Conservation (phyloP, 1,284 basidiomycete species). For the Cryptococcus hybrid region DNA sequence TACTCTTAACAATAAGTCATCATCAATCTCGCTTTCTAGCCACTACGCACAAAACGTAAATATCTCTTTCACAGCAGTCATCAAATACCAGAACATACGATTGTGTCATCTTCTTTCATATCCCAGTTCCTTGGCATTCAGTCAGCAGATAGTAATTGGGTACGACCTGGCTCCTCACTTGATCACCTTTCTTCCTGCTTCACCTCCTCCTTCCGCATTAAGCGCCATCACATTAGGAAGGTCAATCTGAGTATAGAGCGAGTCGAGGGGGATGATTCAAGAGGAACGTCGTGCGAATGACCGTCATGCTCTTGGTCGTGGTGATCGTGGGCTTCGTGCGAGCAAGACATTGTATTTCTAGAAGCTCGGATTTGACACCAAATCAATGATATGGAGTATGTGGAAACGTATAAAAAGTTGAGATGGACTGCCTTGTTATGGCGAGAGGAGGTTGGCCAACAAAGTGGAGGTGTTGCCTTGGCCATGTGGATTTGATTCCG, state of each 20-base stretch:
- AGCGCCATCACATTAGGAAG: slow-evolving; percentile 45
- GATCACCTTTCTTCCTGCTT: slow-evolving; percentile 45
- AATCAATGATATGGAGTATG: too few relatives aligned
- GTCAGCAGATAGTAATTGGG: background rate
- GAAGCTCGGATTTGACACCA: background rate
- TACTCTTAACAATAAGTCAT: slow-evolving; percentile 48
- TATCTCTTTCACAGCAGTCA: background rate
- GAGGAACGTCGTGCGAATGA: slow-evolving; percentile 47
- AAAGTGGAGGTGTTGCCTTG: too few relatives aligned
- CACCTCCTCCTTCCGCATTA: slow-evolving; percentile 44
- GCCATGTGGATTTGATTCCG: slow-evolving; percentile 3
- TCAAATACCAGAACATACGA: slow-evolving; percentile 21
- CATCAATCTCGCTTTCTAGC: slow-evolving; percentile 48
- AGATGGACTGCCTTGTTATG: too few relatives aligned
- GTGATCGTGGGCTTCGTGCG: slow-evolving; percentile 1
- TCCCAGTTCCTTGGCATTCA: slow-evolving; percentile 30
- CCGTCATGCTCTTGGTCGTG: slow-evolving; percentile 17
- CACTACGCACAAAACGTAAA: slow-evolving; percentile 3
- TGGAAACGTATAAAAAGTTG: too few relatives aligned
- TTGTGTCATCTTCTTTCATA: slow-evolving; percentile 40
- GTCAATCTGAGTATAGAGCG: slow-evolving; percentile 43
- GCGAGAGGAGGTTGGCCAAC: background rate
- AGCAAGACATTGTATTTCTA: background rate
- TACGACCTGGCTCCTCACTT: slow-evolving; percentile 27
- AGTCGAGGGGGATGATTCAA: slow-evolving; percentile 43